phyloP scores from a whole-genome alignment of 2,329 filamentous ascomycete genomes.

The Botrytis galanthina region DNA sequence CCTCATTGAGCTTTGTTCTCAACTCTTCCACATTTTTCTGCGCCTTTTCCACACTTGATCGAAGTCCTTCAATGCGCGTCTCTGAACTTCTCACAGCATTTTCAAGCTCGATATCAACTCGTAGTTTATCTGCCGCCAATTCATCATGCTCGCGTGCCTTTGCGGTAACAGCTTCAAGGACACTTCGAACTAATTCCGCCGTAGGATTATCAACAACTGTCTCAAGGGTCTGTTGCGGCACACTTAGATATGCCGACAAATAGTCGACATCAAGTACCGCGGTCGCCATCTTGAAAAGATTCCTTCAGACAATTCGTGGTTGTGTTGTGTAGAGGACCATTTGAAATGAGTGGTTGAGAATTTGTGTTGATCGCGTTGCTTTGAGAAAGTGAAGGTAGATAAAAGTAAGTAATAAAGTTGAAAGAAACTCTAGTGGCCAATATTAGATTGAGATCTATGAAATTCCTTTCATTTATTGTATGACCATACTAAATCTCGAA shows the following conservation, averaged over 20 bases:
- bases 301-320: conserved; percentile 15
- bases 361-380: conserved; percentile 16
- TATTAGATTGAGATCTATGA: conserved; percentile 5
- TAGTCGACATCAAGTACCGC: conserved; percentile 67
- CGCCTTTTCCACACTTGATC: conserved; percentile 76
- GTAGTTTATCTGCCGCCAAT: conserved; percentile 82
- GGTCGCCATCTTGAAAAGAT: conserved; percentile 52
- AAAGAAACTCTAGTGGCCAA: not conserved
- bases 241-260: conserved; percentile 67
- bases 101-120: conserved; percentile 88
- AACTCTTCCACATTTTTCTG: conserved; percentile 80
- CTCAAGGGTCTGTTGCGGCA: conserved; percentile 63
- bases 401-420: not conserved
- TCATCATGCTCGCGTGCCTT: conserved; percentile 83
- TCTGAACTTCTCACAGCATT: conserved; percentile 83
- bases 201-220: conserved; percentile 67
- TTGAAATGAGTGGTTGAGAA: not conserved
- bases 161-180: conserved; percentile 70
- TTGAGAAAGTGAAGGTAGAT: conserved; percentile 8
- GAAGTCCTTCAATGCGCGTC: conserved; percentile 76
- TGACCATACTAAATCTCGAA: not conserved
- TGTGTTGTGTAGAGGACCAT: conserved; percentile 20
- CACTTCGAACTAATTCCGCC: conserved; percentile 69
- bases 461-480: not conserved
- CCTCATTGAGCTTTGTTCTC: conserved; percentile 74